phyloP scores from a whole-genome alignment of 768 basidiomycete species.

The Rhodosporidiobolus sp. region DNA sequence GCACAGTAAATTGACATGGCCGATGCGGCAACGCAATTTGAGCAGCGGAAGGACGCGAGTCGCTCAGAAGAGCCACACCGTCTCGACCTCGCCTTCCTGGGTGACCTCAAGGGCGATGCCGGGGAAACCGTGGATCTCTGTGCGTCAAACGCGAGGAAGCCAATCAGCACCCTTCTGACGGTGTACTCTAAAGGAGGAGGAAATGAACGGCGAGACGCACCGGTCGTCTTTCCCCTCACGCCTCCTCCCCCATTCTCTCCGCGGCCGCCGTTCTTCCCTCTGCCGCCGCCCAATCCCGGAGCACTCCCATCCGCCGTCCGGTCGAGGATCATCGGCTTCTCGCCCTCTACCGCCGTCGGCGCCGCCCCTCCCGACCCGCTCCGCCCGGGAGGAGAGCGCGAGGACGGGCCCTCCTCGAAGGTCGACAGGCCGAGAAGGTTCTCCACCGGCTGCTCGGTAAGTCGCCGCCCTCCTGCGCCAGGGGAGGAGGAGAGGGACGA shows the following conservation, averaged over 20 bases:
- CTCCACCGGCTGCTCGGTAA: not conserved
- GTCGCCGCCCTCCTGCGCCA: not conserved
- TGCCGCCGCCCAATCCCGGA: too few relatives aligned
- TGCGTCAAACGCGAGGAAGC: not conserved
- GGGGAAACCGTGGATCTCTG: conserved; percentile 37
- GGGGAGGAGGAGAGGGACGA: too few relatives aligned
- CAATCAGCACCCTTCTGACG: not conserved
- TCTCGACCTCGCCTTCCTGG: conserved; percentile 27
- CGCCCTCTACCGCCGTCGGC: not conserved
- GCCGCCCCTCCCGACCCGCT: too few relatives aligned
- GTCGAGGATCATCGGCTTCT: conserved; percentile 36
- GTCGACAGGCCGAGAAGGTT: conserved; percentile 12
- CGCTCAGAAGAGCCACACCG: conserved; percentile 34
- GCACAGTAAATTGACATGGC: too few relatives aligned
- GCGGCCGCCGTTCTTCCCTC: too few relatives aligned
- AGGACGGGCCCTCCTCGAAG: not conserved
- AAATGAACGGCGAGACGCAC: conserved; percentile 9
- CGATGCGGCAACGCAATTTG: too few relatives aligned
- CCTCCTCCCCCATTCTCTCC: not conserved
- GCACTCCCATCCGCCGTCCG: conserved; percentile 16
- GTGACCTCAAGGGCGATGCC: conserved; percentile 36
- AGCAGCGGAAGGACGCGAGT: too few relatives aligned
- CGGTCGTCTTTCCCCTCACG: conserved; percentile 28
- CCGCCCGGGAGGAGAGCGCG: too few relatives aligned
- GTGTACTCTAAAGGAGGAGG: not conserved